Conservation (phyloP, 1,139 yeast species). For the Eremothecium coryli region DNA sequence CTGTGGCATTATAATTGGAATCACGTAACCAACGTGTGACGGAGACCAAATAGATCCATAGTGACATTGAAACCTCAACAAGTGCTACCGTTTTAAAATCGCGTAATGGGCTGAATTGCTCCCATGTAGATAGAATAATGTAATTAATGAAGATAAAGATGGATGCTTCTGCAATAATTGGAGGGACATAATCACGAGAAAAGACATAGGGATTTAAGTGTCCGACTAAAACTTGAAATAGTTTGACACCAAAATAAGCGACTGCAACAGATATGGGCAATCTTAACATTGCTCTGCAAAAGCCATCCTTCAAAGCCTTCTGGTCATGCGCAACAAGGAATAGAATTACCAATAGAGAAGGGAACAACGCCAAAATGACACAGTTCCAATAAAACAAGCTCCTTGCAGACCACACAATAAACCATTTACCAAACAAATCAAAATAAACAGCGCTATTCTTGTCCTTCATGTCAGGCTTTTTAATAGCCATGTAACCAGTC, state of each 20-base stretch:
- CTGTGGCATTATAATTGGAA: constrained; percentile 47
- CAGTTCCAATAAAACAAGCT: constrained; percentile 41
- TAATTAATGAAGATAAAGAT: constrained; percentile 49
- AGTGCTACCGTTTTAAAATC: constrained; percentile 62
- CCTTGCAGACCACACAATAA: constrained; percentile 46
- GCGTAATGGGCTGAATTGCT: constrained; percentile 47
- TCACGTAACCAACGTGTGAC: constrained; percentile 38
- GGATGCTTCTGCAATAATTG: constrained; percentile 38
- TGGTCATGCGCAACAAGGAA: constrained; percentile 40
- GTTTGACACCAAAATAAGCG: constrained; percentile 33
- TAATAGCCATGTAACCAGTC: constrained; percentile 35
- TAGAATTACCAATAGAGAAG: constrained; percentile 43
- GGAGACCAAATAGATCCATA: constrained; percentile 49
- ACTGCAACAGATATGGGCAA: constrained; percentile 47
- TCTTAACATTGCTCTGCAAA: constrained; percentile 40
- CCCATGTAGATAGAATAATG: constrained; percentile 43
- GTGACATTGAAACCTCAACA: constrained; percentile 45
- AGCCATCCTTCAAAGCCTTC: constrained; percentile 39
- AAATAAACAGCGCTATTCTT: constrained; percentile 48
- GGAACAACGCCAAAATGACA: constrained; percentile 43
- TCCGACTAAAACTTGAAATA: constrained; percentile 23
- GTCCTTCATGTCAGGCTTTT: constrained; percentile 28
- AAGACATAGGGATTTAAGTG: constrained; percentile 47
- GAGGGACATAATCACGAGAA: constrained; percentile 46
- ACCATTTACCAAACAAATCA: constrained; percentile 48